Conservation (phyloP, 1,284 basidiomycete species). For the Cutaneotrichosporon curvatum region DNA sequence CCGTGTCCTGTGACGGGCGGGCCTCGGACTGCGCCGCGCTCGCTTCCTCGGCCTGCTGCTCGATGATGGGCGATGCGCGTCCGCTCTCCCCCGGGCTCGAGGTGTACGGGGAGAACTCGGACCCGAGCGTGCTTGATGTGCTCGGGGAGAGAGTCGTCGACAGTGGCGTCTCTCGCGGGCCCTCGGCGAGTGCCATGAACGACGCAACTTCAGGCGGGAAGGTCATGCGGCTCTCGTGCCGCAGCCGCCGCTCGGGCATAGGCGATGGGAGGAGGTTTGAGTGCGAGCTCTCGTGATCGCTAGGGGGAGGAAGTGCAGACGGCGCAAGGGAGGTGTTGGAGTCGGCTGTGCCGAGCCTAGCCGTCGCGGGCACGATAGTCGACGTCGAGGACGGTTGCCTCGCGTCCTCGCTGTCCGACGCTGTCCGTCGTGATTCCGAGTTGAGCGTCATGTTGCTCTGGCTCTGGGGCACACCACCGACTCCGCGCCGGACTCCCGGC, state of each 20-base stretch:
- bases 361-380: neutral
- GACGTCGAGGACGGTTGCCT: neutral
- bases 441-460: slow-evolving; percentile 31
- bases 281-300: slow-evolving; percentile 6
- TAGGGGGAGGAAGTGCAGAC: slow-evolving; percentile 6
- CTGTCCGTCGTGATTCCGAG: slow-evolving; percentile 21
- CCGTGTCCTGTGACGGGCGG: slow-evolving; percentile 22
- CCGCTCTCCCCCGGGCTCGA: slow-evolving; percentile 10
- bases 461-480: slow-evolving; percentile 24
- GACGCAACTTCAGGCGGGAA: slow-evolving; percentile 42
- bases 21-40: slow-evolving; percentile 3
- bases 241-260: slow-evolving; percentile 27
- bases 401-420: slow-evolving; percentile 34
- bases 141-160: neutral
- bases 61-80: slow-evolving; percentile 12
- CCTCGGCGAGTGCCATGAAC: slow-evolving; percentile 36
- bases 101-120: slow-evolving; percentile 2
- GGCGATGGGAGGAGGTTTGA: slow-evolving; percentile 32
- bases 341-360: slow-evolving; percentile 3
- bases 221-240: slow-evolving; percentile 35
- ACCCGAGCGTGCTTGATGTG: neutral
- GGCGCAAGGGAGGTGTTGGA: slow-evolving; percentile 4
- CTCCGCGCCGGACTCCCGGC: slow-evolving; percentile 11
- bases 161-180: neutral
- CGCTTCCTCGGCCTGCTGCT: slow-evolving; percentile 8